phyloP scores from a whole-genome alignment of 1,284 basidiomycete genomes.

The Leccinum huronense region DNA sequence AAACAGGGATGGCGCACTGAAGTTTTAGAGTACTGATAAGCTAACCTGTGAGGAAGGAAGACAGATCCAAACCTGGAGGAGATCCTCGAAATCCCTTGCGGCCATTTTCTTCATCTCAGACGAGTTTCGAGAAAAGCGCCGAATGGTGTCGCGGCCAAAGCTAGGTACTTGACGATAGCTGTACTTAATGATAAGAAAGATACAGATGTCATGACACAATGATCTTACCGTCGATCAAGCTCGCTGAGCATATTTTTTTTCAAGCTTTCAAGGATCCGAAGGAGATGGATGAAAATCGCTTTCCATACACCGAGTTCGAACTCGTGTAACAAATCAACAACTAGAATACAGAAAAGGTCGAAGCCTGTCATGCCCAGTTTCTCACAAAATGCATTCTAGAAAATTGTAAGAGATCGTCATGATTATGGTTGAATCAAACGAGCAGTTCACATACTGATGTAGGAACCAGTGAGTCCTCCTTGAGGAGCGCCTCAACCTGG shows the following conservation, averaged over 20 bases:
- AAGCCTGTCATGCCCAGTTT: background rate
- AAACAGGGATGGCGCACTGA: too few relatives aligned
- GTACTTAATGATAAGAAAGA: background rate
- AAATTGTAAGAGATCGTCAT: background rate
- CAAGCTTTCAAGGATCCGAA: background rate
- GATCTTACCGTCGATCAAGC: background rate
- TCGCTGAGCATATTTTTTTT: background rate
- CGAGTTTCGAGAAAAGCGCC: background rate
- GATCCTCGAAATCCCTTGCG: background rate
- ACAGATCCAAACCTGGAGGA: background rate
- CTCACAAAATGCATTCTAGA: background rate
- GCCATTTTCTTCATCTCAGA: conserved; percentile 1
- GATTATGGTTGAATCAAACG: background rate
- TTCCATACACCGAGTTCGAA: background rate
- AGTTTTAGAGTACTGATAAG: too few relatives aligned
- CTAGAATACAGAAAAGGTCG: background rate
- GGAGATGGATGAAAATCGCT: background rate
- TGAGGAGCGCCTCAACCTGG: background rate
- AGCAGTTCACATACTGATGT: background rate
- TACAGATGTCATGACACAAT: background rate
- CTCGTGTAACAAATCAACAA: background rate
- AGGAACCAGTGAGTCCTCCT: background rate
- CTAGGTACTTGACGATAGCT: background rate
- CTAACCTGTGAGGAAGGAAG: background rate
- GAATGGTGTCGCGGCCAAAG: background rate